phyloP scores from a whole-genome alignment of 176 grass and related monocot species.

The Carex pumila region DNA sequence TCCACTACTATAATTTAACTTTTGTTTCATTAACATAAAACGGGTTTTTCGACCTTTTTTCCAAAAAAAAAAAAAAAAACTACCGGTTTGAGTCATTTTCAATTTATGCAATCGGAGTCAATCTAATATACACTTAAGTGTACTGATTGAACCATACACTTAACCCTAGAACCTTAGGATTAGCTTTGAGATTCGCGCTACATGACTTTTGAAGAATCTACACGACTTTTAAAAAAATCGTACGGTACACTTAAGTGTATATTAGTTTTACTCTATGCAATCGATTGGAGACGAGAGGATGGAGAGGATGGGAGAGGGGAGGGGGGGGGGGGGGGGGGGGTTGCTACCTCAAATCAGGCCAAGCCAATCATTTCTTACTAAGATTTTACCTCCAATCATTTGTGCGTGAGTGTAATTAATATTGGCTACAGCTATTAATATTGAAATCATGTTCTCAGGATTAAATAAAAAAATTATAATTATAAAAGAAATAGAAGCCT shows the following conservation, averaged over 20 bases:
- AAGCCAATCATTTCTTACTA: background rate
- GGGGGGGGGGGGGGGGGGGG: background rate
- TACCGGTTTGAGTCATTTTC: background rate
- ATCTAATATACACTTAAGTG: too few species aligned
- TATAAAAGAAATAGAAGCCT: background rate
- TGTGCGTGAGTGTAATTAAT: background rate
- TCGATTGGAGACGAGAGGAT: background rate
- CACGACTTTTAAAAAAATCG: too few species aligned
- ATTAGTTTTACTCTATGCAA: conserved; percentile 2
- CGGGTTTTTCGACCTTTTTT: too few species aligned
- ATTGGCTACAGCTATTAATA: background rate
- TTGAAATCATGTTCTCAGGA: background rate
- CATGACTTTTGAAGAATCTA: too few species aligned
- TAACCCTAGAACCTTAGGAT: too few species aligned
- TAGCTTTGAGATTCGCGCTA: too few species aligned
- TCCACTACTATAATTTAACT: too few species aligned
- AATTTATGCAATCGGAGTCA: background rate
- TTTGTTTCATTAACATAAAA: too few species aligned
- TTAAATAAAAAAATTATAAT: background rate
- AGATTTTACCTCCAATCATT: background rate
- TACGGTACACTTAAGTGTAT: too few species aligned
- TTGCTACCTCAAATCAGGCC: background rate
- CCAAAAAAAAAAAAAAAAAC: too few species aligned
- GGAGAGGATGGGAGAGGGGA: background rate
- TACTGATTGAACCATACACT: too few species aligned